These are phyloP conservation scores for Arabis hirsuta DNA, from an alignment of 345 rosid genomes.

Conservation along the genomic window DNA sequence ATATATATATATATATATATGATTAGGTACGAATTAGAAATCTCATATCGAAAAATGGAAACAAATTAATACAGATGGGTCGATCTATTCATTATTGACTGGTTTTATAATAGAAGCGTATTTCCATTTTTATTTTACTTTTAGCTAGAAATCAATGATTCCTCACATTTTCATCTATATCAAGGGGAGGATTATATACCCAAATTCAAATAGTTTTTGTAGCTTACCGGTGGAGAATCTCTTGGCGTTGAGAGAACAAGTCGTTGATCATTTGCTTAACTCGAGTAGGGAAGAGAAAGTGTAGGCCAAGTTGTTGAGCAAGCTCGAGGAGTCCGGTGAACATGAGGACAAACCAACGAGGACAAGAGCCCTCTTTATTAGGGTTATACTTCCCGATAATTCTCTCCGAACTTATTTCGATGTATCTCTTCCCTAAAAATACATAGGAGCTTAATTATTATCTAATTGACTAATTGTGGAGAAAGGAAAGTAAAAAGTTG, in stretches of 20 bases:
- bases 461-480: background rate
- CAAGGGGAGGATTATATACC: no score
- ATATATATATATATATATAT: background rate
- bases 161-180: background rate
- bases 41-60: background rate
- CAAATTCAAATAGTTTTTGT: background rate
- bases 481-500: background rate
- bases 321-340: slow-evolving; percentile 59
- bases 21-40: background rate
- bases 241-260: slow-evolving; percentile 41
- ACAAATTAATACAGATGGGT: background rate
- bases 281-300: slow-evolving; percentile 34
- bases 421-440: slow-evolving; percentile 48
- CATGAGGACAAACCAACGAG: slow-evolving; percentile 60
- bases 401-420: slow-evolving; percentile 42
- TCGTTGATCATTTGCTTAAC: slow-evolving; percentile 14
- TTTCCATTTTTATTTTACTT: background rate
- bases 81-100: no score
- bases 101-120: no score
- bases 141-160: background rate
- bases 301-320: slow-evolving; percentile 45
- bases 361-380: slow-evolving; percentile 25
- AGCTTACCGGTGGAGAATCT: slow-evolving; percentile 47
- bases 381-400: slow-evolving; percentile 37
- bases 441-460: slow-evolving; percentile 8